Evolutionary conservation across 73 alveolate genomes (phyloP).

Genomic region (Paraurostyla sp.): DNA sequence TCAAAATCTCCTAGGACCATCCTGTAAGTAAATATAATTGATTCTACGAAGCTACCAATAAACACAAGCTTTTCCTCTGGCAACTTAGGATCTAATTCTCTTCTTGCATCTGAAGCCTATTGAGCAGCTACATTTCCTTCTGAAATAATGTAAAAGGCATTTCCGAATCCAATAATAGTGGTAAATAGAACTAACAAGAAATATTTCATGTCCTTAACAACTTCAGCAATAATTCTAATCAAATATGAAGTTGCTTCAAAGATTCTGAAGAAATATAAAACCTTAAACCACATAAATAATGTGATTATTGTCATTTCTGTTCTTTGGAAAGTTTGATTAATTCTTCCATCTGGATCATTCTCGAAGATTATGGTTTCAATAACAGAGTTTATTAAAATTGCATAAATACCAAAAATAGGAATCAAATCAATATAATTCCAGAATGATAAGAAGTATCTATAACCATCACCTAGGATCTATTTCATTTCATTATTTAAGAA

Average conservation of each 20-base stretch:
- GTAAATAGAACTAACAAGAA: neutral
- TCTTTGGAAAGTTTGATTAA: neutral
- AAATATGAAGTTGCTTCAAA: neutral
- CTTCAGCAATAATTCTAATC: constrained; percentile 1
- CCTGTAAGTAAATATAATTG: neutral
- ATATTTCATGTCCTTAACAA: neutral
- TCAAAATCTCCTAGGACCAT: constrained; percentile 22
- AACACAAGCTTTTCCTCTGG: neutral
- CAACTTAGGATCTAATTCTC: no score
- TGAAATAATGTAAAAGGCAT: constrained; percentile 2
- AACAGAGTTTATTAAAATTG: neutral
- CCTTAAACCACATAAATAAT: constrained; percentile 10
- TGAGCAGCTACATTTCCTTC: neutral
- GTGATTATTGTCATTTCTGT: neutral
- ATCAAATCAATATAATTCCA: constrained; percentile 58
- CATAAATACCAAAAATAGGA: constrained; percentile 7
- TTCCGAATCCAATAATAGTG: constrained; percentile 27
- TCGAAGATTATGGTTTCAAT: neutral
- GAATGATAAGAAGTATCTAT: neutral
- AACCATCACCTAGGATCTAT: neutral
- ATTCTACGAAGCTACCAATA: neutral
- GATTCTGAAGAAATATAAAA: constrained; percentile 32
- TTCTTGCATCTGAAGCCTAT: no score
- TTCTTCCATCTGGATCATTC: neutral
- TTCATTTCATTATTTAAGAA: constrained; percentile 34